Evolutionary conservation across 768 basidiomycete genomes (phyloP).

Genomic region (Suillus americanus): DNA sequence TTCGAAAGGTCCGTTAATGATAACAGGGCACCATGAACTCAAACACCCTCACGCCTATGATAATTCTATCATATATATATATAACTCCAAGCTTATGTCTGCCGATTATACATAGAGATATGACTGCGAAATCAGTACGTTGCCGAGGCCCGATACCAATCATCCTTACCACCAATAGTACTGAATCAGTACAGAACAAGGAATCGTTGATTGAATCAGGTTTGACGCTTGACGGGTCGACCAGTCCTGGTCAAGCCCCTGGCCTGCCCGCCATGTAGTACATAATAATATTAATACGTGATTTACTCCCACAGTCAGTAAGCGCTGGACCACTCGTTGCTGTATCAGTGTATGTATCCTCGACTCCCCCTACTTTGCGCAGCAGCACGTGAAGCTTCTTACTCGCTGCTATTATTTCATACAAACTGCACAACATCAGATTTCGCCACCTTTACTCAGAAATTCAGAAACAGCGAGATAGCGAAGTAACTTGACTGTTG

Average conservation of each 20-base stretch:
- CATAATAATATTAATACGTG: not conserved
- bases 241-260: not conserved
- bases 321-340: not conserved
- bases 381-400: not conserved
- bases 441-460: not conserved
- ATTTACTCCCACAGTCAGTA: constrained; percentile 4
- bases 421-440: not conserved
- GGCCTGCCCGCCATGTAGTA: not conserved
- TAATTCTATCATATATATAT: too few species aligned
- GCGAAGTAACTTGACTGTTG: not conserved
- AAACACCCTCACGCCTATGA: too few species aligned
- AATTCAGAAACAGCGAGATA: not conserved
- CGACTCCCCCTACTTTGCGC: not conserved
- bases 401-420: not conserved
- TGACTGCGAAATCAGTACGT: not conserved
- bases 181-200: not conserved
- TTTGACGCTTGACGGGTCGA: not conserved
- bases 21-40: too few species aligned
- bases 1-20: too few species aligned
- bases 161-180: not conserved
- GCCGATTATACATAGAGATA: not conserved
- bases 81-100: too few species aligned
- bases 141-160: not conserved
- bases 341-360: not conserved
- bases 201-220: not conserved